Base-by-base conservation (phyloP, 306 rosid genomes). In the Mucuna pruriens region DNA sequence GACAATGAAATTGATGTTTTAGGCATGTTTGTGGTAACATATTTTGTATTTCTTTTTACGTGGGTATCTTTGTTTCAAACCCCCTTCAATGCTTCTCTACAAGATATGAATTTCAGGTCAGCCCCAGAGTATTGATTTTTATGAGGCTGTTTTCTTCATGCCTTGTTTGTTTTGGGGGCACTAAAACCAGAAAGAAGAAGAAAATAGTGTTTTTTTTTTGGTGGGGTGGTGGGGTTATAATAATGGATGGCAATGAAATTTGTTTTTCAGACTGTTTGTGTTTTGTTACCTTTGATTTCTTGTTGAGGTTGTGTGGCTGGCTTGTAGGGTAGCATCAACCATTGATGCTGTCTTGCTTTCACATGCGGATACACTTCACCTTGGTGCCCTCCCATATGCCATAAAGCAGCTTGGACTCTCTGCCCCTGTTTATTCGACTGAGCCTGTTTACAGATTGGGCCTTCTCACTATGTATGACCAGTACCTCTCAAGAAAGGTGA, bases 391-490 rank as follows among this genome's bases (percentile, higher is more conserved):
- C 22, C 97, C 98, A 1, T 93, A 90, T 83, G 97, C 99, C 69
- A 82, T 88, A 86, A 95, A 90, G 75, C 89, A 93, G 36, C 85
- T 95, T 77, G 98, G 97, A 65, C 97, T 95, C 49, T 79, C 94
- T 65, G 97, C 98, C 23, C 92, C 91, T 4, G 88, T 95, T 52
- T 95, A 51, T 81, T 87, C 97, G 5, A 95, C 99, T 2, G 99
- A 93, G 74, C 99, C 99, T 9, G 97, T 91, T 31, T 93, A 87
- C 49, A 83, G 99, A 83, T 67, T 95, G 61, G 99, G 99, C 65
- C 97, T 93, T 64, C 98, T 93, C 71, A 90, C 99, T 3, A 93
- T 95, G 99, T 95, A 95, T 69, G 99, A 95, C 70, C 99, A 95
- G 33, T 95, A 46, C 72, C 83, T 93, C 80, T 84, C 98, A 3